Evolutionary conservation across 768 basidiomycete genomes (phyloP).

Genomic region (Termitomyces sp.): DNA sequence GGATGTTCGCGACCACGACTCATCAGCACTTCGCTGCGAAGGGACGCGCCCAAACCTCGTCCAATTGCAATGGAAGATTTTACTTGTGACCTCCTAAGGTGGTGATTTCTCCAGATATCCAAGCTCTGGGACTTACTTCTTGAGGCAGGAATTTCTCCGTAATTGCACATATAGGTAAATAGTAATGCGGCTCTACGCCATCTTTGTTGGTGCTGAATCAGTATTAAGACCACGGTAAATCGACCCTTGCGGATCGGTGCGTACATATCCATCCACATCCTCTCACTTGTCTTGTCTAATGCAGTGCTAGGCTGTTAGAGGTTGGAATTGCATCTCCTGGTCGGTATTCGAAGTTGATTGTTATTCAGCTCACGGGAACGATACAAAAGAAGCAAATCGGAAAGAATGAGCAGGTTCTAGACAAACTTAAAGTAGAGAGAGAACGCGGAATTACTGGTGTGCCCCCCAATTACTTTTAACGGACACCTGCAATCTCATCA

Average conservation of each 20-base stretch:
- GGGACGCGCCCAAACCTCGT: slow-evolving; percentile 28
- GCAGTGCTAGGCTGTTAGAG: slow-evolving; percentile 59
- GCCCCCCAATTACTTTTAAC: neutral
- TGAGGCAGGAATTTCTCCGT: slow-evolving; percentile 87
- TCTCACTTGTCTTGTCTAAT: slow-evolving; percentile 6
- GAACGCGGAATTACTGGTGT: slow-evolving; percentile 94
- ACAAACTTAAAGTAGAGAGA: slow-evolving; percentile 94
- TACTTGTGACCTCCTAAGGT: slow-evolving; percentile 70
- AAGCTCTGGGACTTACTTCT: neutral
- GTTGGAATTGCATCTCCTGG: slow-evolving; percentile 30
- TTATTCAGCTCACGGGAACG: slow-evolving; percentile 77
- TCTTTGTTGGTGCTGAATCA: slow-evolving; percentile 4
- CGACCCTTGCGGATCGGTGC: slow-evolving; percentile 84
- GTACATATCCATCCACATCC: slow-evolving; percentile 23
- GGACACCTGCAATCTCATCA: neutral
- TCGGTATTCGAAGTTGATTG: slow-evolving; percentile 11
- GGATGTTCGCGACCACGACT: slow-evolving; percentile 13
- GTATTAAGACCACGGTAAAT: slow-evolving; percentile 82
- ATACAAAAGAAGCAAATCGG: slow-evolving; percentile 64
- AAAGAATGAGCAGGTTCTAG: slow-evolving; percentile 81
- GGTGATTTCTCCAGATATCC: neutral
- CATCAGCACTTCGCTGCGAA: slow-evolving; percentile 28
- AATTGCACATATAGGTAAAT: slow-evolving; percentile 88
- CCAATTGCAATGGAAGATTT: slow-evolving; percentile 63
- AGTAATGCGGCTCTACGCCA: neutral